A percentile compares a stretch with the other conserved stretches of the same genome.
These are phyloP conservation scores for Pelargonium myrrhifolium DNA, from an alignment of 441 rosid genomes.

Conservation along the genomic window DNA sequence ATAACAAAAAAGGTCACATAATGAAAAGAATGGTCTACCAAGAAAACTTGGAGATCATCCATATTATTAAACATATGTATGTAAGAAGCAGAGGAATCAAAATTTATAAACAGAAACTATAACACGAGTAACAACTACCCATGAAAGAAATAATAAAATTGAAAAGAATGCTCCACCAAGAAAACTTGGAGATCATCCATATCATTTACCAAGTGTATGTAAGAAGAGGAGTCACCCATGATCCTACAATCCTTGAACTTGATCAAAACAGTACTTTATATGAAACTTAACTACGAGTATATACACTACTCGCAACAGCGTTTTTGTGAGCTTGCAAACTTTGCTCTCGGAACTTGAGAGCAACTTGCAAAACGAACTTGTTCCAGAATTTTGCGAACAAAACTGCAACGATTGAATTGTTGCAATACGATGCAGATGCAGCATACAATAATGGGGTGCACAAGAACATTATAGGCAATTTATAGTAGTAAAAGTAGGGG, in stretches of 20 bases:
- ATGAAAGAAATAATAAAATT: constrained; percentile 16
- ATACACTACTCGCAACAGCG: not conserved
- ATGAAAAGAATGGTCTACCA: not conserved
- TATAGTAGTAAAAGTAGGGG: constrained; percentile 6
- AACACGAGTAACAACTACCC: not conserved
- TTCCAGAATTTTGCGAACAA: no score
- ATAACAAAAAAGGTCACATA: not conserved
- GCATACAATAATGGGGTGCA: not conserved
- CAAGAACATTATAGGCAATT: not conserved
- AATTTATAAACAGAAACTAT: not conserved
- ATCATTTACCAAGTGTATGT: constrained; percentile 61
- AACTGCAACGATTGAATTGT: not conserved
- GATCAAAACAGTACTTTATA: not conserved
- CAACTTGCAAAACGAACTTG: no score
- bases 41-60: not conserved
- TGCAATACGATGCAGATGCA: not conserved
- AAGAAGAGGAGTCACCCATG: constrained; percentile 53
- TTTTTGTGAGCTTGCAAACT: no score
- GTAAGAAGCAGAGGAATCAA: constrained; percentile 53
- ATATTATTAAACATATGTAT: constrained; percentile 53
- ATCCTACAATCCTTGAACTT: not conserved
- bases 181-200: not conserved
- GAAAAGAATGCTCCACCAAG: not conserved
- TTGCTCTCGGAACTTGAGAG: no score
- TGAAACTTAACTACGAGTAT: not conserved